Conservation (phyloP, 257 asterid species). For the Penstemon eatonii region DNA sequence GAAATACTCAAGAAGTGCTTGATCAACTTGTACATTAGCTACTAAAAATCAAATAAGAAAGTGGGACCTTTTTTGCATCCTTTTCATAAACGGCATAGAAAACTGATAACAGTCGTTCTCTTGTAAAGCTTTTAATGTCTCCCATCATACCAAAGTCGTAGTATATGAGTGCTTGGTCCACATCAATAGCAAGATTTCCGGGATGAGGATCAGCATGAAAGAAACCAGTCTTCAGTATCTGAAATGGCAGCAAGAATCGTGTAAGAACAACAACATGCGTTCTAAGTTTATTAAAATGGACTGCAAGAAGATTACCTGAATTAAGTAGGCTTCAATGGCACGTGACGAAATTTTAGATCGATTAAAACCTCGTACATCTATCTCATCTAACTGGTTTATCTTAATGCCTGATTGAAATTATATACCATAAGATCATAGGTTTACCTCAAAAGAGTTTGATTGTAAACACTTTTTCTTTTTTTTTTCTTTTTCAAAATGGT, state of each 20-base stretch:
- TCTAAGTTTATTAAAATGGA: neutral
- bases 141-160: slow-evolving; percentile 99
- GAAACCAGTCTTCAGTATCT: slow-evolving; percentile 95
- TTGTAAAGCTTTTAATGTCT: slow-evolving; percentile 84
- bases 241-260: slow-evolving; percentile 30
- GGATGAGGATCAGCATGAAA: slow-evolving; percentile 99
- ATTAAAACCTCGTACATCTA: slow-evolving; percentile 68
- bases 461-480: slow-evolving; percentile 10
- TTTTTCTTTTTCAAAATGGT: no score
- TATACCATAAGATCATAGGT: neutral
- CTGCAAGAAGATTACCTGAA: slow-evolving; percentile 54
- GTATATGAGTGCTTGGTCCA: slow-evolving; percentile 84
- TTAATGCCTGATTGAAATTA: slow-evolving; percentile 62
- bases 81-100: slow-evolving; percentile 96
- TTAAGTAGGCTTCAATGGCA: slow-evolving; percentile 92
- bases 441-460: neutral
- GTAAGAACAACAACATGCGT: neutral
- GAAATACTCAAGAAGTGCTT: neutral
- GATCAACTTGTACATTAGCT: slow-evolving; percentile 14
- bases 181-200: slow-evolving; percentile 94
- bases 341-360: slow-evolving; percentile 79
- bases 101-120: slow-evolving; percentile 73
- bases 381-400: slow-evolving; percentile 71
- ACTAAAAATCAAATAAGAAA: slow-evolving; percentile 16
- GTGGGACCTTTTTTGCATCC: slow-evolving; percentile 82